Conservation (phyloP, 129 eudicot species). For the Chrysanthemum seticuspe region DNA sequence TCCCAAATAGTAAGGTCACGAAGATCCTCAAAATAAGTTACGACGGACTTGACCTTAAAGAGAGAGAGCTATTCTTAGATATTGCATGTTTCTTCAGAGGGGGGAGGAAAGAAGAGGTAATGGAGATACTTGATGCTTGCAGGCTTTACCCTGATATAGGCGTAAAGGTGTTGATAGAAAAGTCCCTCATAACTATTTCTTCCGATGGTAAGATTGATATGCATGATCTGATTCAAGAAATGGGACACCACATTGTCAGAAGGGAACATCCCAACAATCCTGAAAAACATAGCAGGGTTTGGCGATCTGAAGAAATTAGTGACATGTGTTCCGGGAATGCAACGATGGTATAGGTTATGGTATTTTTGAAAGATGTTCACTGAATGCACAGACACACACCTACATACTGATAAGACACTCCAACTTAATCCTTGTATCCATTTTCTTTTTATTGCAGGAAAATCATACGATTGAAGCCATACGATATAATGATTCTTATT, state of each 20-base stretch:
- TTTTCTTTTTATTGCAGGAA: too few relatives aligned
- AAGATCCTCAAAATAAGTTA: too few relatives aligned
- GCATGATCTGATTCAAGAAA: too few relatives aligned
- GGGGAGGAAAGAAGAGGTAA: neutral
- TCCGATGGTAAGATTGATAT: neutral
- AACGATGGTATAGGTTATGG: neutral
- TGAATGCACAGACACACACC: too few relatives aligned
- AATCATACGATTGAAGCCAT: too few relatives aligned
- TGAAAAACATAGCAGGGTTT: too few relatives aligned
- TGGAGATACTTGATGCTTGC: neutral
- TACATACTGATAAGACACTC: too few relatives aligned
- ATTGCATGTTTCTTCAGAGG: neutral
- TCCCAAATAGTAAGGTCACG: too few relatives aligned
- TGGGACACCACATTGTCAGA: too few relatives aligned
- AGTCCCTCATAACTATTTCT: neutral
- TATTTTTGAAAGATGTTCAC: neutral
- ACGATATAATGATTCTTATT: too few relatives aligned
- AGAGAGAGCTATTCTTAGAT: neutral
- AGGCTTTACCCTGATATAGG: neutral
- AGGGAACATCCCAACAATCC: too few relatives aligned
- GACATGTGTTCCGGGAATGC: neutral
- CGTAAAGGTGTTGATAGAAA: neutral
- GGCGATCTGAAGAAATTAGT: neutral
- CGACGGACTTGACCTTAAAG: neutral
- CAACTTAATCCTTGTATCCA: too few relatives aligned